Evolutionary conservation across 345 rosid genomes (phyloP).

Genomic region (Sonneratia caseolaris): DNA sequence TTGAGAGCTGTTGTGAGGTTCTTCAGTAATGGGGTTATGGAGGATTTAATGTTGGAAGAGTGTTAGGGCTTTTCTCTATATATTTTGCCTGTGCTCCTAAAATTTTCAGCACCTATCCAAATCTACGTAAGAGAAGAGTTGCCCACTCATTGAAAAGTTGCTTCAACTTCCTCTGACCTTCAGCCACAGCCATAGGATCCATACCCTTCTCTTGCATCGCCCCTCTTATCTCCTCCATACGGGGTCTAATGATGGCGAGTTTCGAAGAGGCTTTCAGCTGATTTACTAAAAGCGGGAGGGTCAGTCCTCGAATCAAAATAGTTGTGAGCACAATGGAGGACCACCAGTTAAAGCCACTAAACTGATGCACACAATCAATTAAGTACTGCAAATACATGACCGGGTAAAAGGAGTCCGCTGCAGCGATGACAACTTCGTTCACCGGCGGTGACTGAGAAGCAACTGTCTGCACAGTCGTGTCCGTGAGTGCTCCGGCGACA

Average conservation of each 20-base stretch:
- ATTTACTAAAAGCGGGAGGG: slow-evolving; percentile 62
- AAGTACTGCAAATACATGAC: slow-evolving; percentile 56
- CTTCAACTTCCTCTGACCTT: slow-evolving; percentile 56
- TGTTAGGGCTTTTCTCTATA: too few species aligned
- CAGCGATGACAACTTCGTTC: slow-evolving; percentile 70
- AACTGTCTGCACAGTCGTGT: slow-evolving; percentile 34
- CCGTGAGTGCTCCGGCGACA: slow-evolving; percentile 40
- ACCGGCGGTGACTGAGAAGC: slow-evolving; percentile 42
- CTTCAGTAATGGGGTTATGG: too few species aligned
- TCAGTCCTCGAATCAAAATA: slow-evolving; percentile 47
- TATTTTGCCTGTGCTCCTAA: too few species aligned
- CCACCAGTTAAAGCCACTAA: slow-evolving; percentile 76
- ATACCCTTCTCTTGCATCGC: slow-evolving; percentile 46
- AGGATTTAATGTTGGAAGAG: too few species aligned
- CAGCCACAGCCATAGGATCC: slow-evolving; percentile 38
- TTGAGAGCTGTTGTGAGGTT: too few species aligned
- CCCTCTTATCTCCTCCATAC: slow-evolving; percentile 48
- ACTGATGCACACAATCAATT: slow-evolving; percentile 52
- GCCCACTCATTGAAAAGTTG: slow-evolving; percentile 69
- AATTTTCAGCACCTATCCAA: neutral
- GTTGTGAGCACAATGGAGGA: slow-evolving; percentile 66
- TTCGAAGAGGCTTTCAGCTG: slow-evolving; percentile 67
- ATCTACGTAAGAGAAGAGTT: slow-evolving; percentile 5
- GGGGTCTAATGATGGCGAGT: slow-evolving; percentile 59
- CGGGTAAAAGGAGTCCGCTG: slow-evolving; percentile 61